Percentiles rank a stretch among this genome's conserved stretches.
Conservation (phyloP, 1,139 yeast species). For the Entelexis sorbosivorans region DNA sequence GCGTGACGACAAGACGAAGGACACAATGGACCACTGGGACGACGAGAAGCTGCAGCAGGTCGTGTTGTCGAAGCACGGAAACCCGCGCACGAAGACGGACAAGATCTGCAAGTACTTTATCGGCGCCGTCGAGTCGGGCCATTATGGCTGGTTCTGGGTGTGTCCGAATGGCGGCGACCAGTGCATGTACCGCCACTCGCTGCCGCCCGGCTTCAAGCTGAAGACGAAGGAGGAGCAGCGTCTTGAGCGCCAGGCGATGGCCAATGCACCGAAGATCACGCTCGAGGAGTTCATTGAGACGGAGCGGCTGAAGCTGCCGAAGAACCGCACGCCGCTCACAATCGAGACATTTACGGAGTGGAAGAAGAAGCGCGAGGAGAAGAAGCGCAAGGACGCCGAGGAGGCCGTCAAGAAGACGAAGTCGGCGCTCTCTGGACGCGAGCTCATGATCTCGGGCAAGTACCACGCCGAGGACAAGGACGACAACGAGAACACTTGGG, state of each 20-base stretch:
- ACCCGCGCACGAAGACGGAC: slow-evolving; percentile 87
- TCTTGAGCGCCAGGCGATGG: slow-evolving; percentile 76
- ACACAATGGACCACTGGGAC: slow-evolving; percentile 96
- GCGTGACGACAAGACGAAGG: slow-evolving; percentile 51
- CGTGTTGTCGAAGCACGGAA: slow-evolving; percentile 84
- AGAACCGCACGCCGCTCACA: slow-evolving; percentile 78
- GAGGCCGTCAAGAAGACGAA: slow-evolving; percentile 40
- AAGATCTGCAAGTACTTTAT: slow-evolving; percentile 88
- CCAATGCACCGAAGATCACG: slow-evolving; percentile 78
- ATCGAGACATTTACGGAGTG: slow-evolving; percentile 71
- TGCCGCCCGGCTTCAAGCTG: slow-evolving; percentile 92
- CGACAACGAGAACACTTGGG: slow-evolving; percentile 39
- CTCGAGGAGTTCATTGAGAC: slow-evolving; percentile 92
- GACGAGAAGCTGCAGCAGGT: slow-evolving; percentile 86
- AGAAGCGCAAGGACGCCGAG: slow-evolving; percentile 52
- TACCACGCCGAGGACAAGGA: slow-evolving; percentile 47
- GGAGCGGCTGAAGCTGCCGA: slow-evolving; percentile 77
- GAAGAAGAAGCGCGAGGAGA: slow-evolving; percentile 60
- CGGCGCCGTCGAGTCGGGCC: slow-evolving; percentile 94
- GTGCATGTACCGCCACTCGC: slow-evolving; percentile 92
- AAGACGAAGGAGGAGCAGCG: slow-evolving; percentile 94
- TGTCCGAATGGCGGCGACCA: slow-evolving; percentile 92
- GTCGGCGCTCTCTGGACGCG: slow-evolving; percentile 59
- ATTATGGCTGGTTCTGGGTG: slow-evolving; percentile 98
- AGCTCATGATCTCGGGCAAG: slow-evolving; percentile 59